These are phyloP conservation scores for Chrysophaeum taylorii DNA, from an alignment of 352 stramenopile species.

Conservation along the genomic window DNA sequence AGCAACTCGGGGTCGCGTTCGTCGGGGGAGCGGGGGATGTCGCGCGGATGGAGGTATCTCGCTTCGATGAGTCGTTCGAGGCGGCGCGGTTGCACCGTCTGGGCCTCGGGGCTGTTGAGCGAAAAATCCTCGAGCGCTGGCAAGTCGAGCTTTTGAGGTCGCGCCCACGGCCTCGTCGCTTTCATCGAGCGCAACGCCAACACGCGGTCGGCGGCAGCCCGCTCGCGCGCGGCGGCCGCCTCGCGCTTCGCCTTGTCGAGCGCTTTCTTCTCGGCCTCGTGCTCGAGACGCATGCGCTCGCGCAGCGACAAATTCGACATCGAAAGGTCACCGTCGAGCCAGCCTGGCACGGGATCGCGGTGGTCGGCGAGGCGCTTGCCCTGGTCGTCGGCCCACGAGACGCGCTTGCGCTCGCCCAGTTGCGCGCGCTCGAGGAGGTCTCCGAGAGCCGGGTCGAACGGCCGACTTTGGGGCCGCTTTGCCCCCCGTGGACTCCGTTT, in stretches of 20 bases:
- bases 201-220: too few relatives aligned
- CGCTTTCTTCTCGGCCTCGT: too few relatives aligned
- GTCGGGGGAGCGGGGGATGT: neutral
- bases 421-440: neutral
- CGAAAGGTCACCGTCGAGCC: neutral
- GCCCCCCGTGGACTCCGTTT: neutral
- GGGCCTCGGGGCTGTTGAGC: neutral
- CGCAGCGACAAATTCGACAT: too few relatives aligned
- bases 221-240: too few relatives aligned
- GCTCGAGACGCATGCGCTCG: too few relatives aligned
- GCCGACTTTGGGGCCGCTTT: neutral
- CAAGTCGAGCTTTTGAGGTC: too few relatives aligned
- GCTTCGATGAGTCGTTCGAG: neutral
- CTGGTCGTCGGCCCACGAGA: neutral
- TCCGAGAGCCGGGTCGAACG: neutral
- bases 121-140: too few relatives aligned
- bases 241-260: too few relatives aligned
- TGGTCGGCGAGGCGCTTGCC: neutral
- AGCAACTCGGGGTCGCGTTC: neutral
- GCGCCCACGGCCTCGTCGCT: too few relatives aligned
- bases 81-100: neutral
- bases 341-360: neutral
- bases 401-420: neutral
- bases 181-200: too few relatives aligned
- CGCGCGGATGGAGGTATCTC: neutral